These are phyloP conservation scores for Amanita polypyramis DNA, from an alignment of 768 basidiomycete genomes.

Conservation along the genomic window DNA sequence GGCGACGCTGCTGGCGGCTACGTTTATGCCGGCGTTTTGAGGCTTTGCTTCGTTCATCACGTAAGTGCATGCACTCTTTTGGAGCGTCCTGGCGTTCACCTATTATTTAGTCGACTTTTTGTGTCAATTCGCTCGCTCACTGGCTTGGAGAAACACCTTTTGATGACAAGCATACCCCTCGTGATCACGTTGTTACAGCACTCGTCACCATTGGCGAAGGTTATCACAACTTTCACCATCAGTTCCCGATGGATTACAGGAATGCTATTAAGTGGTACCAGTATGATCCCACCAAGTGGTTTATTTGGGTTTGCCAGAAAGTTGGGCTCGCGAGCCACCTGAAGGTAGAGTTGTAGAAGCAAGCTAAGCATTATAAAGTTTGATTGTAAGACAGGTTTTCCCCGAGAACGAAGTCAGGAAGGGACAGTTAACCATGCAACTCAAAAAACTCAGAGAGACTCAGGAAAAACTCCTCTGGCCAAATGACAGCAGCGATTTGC, in stretches of 20 bases:
- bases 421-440: slow-evolving; percentile 89
- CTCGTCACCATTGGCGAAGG: slow-evolving; percentile 90
- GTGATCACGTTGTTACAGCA: slow-evolving; percentile 84
- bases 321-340: slow-evolving; percentile 65
- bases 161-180: slow-evolving; percentile 91
- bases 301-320: slow-evolving; percentile 53
- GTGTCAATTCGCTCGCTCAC: slow-evolving; percentile 94
- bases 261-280: slow-evolving; percentile 95
- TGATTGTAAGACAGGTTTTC: slow-evolving; percentile 25
- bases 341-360: slow-evolving; percentile 27
- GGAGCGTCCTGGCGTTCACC: slow-evolving; percentile 5
- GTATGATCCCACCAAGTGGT: slow-evolving; percentile 91
- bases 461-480: slow-evolving; percentile 80
- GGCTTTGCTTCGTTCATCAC: slow-evolving; percentile 83
- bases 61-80: slow-evolving; percentile 30
- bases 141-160: slow-evolving; percentile 92
- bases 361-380: neutral
- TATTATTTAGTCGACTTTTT: slow-evolving; percentile 75
- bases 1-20: slow-evolving; percentile 81
- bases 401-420: slow-evolving; percentile 61
- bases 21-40: slow-evolving; percentile 71
- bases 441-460: slow-evolving; percentile 74
- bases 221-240: slow-evolving; percentile 97
- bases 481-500: slow-evolving; percentile 59
- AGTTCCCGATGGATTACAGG: slow-evolving; percentile 95